Percentiles rank a stretch among this genome's conserved stretches.
These are phyloP conservation scores for Raffaelea arxii DNA, from an alignment of 2,329 filamentous ascomycete species.

Conservation along the genomic window DNA sequence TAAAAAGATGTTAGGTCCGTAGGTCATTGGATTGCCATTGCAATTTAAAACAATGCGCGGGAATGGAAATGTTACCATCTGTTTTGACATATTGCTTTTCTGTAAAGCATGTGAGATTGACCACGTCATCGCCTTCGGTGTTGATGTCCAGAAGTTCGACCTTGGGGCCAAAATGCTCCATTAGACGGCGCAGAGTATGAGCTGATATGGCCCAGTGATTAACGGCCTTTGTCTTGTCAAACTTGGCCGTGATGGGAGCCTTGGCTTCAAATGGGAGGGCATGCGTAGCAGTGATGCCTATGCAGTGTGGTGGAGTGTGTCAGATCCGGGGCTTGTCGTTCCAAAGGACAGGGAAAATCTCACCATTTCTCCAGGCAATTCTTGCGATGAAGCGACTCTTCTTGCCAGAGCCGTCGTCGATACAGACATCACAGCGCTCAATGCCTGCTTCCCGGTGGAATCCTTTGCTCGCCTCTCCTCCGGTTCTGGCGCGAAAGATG, in stretches of 20 bases:
- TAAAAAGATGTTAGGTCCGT: not conserved
- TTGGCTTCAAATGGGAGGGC: constrained; percentile 64
- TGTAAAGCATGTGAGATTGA: constrained; percentile 73
- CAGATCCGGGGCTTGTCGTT: not conserved
- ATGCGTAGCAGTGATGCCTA: constrained; percentile 70
- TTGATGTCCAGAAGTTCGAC: constrained; percentile 76
- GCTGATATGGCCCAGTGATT: constrained; percentile 68
- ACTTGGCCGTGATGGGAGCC: constrained; percentile 67
- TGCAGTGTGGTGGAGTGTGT: not conserved
- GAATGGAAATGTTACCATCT: constrained; percentile 34
- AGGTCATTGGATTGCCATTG: not conserved
- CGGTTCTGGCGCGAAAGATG: constrained; percentile 58
- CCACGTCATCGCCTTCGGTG: constrained; percentile 58
- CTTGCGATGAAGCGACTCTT: constrained; percentile 67
- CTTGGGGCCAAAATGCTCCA: constrained; percentile 71
- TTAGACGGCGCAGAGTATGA: constrained; percentile 60
- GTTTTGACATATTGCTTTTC: constrained; percentile 62
- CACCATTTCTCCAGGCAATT: constrained; percentile 64
- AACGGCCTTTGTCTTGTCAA: constrained; percentile 53
- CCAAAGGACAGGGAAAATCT: not conserved
- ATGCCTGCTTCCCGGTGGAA: constrained; percentile 59
- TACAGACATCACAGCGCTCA: constrained; percentile 62
- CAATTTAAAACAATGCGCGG: not conserved
- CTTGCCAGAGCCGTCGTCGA: constrained; percentile 61
- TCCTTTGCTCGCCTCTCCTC: constrained; percentile 46